A percentile compares a stretch with the other conserved stretches of the same genome.
These are phyloP conservation scores for Psilocybe azurescens DNA, from an alignment of 768 basidiomycete genomes.

Conservation along the genomic window DNA sequence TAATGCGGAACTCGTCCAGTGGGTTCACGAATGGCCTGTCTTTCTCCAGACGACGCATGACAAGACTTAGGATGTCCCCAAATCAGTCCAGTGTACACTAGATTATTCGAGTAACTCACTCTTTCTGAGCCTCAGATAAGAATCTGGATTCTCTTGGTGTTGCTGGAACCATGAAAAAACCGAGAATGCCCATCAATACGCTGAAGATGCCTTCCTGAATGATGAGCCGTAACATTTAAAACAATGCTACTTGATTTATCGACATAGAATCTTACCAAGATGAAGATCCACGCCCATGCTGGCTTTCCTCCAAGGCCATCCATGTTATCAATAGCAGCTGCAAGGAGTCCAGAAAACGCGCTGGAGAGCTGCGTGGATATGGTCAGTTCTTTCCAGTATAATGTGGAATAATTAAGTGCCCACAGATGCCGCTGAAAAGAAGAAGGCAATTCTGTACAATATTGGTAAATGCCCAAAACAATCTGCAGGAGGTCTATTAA, in stretches of 20 bases:
- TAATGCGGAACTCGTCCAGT: constrained; percentile 34
- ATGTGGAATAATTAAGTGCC: neutral
- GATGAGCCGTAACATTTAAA: neutral
- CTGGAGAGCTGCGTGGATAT: constrained; percentile 46
- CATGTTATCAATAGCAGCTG: constrained; percentile 62
- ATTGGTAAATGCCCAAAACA: no score
- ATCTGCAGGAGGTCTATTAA: no score
- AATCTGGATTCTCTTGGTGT: constrained; percentile 17
- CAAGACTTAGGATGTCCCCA: constrained; percentile 16
- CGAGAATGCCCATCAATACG: constrained; percentile 9
- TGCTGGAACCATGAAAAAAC: constrained; percentile 18
- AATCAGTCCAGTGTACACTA: neutral
- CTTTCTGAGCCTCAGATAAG: constrained; percentile 33
- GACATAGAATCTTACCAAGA: constrained; percentile 24
- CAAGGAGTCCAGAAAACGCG: constrained; percentile 69
- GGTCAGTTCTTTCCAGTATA: neutral
- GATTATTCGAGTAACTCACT: constrained; percentile 21
- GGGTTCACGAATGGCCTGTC: constrained; percentile 38
- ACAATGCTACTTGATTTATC: neutral
- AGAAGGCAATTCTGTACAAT: constrained; percentile 40
- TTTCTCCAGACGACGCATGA: constrained; percentile 32
- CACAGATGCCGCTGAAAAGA: constrained; percentile 45
- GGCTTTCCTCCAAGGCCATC: constrained; percentile 52
- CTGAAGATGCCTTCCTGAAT: constrained; percentile 16
- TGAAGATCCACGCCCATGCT: constrained; percentile 58